Evolutionary conservation across 2,329 filamentous ascomycete species (phyloP).

Genomic region (Coleophoma crateriformis): DNA sequence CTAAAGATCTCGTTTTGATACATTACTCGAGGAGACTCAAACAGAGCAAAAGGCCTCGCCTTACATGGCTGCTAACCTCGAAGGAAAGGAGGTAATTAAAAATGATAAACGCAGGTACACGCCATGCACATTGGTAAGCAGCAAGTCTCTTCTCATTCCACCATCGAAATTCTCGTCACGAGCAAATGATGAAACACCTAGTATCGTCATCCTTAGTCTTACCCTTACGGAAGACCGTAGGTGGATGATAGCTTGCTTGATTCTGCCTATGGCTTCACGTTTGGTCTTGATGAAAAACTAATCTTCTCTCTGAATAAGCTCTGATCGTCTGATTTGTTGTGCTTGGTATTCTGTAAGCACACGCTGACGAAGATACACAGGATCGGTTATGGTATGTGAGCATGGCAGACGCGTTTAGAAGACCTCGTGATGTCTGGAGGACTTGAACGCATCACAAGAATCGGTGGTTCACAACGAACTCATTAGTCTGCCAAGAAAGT

Average conservation of each 20-base stretch:
- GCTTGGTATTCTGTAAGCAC: not conserved
- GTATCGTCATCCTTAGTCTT: slow-evolving; percentile 98
- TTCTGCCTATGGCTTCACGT: slow-evolving; percentile 22
- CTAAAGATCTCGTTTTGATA: not conserved
- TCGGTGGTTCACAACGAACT: no score
- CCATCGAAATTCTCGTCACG: not conserved
- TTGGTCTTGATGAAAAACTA: slow-evolving; percentile 40
- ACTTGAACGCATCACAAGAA: no score
- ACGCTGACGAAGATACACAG: not conserved
- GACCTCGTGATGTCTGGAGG: not conserved
- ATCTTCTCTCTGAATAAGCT: slow-evolving; percentile 45
- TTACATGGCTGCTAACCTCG: not conserved
- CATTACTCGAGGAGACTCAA: not conserved
- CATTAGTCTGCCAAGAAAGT: no score
- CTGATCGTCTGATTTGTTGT: not conserved
- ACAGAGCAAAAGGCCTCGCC: not conserved
- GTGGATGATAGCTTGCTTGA: slow-evolving; percentile 23
- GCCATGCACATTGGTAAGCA: no score
- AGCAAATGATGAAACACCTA: slow-evolving; percentile 72
- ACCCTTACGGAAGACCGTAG: slow-evolving; percentile 37
- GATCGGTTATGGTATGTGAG: no score
- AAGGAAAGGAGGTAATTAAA: not conserved
- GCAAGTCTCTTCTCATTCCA: not conserved
- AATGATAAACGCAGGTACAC: no score
- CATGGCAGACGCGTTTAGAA: not conserved